phyloP scores from a whole-genome alignment of 2,329 filamentous ascomycete genomes.

The Colletotrichum sp. region DNA sequence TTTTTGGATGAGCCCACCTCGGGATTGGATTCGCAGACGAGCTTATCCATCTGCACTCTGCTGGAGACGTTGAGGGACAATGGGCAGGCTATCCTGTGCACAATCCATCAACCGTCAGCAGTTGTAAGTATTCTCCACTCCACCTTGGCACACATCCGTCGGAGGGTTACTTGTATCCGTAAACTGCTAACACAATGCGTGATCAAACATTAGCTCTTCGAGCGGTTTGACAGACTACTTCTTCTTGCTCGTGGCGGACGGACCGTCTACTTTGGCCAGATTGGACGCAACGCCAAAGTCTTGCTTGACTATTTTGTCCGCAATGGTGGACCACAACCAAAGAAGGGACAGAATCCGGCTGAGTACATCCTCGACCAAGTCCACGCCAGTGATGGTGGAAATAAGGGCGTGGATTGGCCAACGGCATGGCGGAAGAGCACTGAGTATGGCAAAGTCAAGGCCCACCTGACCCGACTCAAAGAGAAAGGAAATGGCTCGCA shows the following conservation, averaged over 20 bases:
- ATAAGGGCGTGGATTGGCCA: constrained; percentile 48
- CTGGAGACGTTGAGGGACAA: constrained; percentile 66
- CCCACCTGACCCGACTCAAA: constrained; percentile 31
- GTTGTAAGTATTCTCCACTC: constrained; percentile 23
- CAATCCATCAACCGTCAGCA: constrained; percentile 56
- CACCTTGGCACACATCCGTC: fast-evolving
- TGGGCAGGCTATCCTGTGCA: constrained; percentile 56
- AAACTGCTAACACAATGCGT: neutral
- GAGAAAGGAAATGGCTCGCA: neutral
- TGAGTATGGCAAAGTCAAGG: constrained; percentile 34
- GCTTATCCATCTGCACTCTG: constrained; percentile 74
- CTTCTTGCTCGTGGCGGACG: constrained; percentile 59
- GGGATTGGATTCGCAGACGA: constrained; percentile 76
- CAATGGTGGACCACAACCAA: constrained; percentile 61
- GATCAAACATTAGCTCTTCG: constrained; percentile 41
- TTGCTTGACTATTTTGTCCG: constrained; percentile 64
- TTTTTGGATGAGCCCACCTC: constrained; percentile 82
- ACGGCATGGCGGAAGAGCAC: constrained; percentile 39
- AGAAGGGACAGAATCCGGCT: constrained; percentile 64
- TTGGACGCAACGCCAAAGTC: constrained; percentile 53
- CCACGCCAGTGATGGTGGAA: constrained; percentile 43
- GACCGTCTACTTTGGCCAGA: constrained; percentile 64
- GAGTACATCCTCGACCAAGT: constrained; percentile 67
- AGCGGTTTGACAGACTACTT: constrained; percentile 60
- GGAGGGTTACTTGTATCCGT: neutral